Base-by-base conservation (phyloP, 768 basidiomycete genomes). In the Lactarius indigo region DNA sequence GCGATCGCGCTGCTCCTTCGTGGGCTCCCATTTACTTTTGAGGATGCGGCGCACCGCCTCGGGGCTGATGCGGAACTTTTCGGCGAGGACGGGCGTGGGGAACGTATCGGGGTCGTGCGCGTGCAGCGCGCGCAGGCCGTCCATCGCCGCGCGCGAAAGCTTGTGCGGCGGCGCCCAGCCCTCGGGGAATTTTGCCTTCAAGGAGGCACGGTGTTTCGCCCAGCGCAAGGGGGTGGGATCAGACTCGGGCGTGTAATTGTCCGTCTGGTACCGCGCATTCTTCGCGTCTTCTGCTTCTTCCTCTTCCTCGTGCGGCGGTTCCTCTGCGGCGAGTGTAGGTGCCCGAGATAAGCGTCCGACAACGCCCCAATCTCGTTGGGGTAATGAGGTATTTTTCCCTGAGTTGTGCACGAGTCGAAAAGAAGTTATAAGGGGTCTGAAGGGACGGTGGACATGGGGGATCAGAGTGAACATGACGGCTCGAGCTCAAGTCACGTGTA, bases 121-220 rank as follows among this genome's bases (percentile, higher is more conserved):
- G 64, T 84, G 80, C 55, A 86, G 72, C 15, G 75, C 71, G 15
- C 81, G 79, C 39, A 87, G 64, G 31, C 80, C 79, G 47, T 80
- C 80, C 84, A 87, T 85, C 5, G 83, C 83, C 15, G 82, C 79
- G 41, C 82, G 77, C 3, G 82, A 81, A 39, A 87, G 73, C 68
- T 82, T 83, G 69, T 81, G 82, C 30, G 82, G 83, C 1, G 85
- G 85, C 26, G 75, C 73, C 84, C 85, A 87, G 23, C 78, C 78
- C 13, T 75, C 70, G 20, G 78, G 78, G 64, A 79, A 79, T 42
- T 70, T 64, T 57, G 70, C 67, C 67, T 76, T 76, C 68, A 79
- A 70, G 2, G 75, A 70, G 59, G 70, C 67, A n/a, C 76, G 74
- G 67, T 79, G 77, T 35, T 72, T 69, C n/a, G 50, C 60, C 65